These are phyloP conservation scores for Dryas integrifolia DNA, from an alignment of 331 rosid species.

Conservation along the genomic window DNA sequence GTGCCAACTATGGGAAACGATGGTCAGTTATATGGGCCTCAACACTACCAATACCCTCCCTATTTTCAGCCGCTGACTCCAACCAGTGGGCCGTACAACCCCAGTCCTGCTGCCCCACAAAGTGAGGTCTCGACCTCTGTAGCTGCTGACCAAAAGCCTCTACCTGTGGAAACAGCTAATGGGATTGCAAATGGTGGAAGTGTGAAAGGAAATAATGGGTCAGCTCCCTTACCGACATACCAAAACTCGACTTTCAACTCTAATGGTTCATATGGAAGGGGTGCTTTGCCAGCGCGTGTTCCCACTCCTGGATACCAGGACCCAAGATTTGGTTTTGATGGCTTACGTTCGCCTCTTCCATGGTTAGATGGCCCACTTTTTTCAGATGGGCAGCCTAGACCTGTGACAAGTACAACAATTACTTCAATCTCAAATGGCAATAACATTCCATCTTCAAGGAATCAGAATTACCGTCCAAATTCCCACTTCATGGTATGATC, in stretches of 20 bases:
- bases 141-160: constrained; percentile 69
- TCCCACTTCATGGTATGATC: constrained; percentile 69
- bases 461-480: constrained; percentile 68
- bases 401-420: constrained; percentile 45
- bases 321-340: constrained; percentile 61
- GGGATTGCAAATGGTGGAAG: constrained; percentile 57
- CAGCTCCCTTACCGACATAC: constrained; percentile 36
- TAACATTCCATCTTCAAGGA: constrained; percentile 55
- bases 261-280: constrained; percentile 46
- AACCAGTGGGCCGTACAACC: constrained; percentile 66
- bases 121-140: constrained; percentile 64
- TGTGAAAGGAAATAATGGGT: constrained; percentile 53
- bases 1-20: constrained; percentile 93
- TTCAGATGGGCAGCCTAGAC: constrained; percentile 74
- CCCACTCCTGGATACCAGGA: constrained; percentile 72
- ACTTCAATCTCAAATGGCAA: constrained; percentile 56
- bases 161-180: constrained; percentile 57
- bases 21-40: constrained; percentile 95
- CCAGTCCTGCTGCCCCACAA: constrained; percentile 58
- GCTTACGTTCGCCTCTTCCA: constrained; percentile 49
- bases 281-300: constrained; percentile 52
- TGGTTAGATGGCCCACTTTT: constrained; percentile 64
- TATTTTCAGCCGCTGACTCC: constrained; percentile 87
- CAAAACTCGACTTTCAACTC: constrained; percentile 43
- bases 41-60: constrained; percentile 93